These are phyloP conservation scores for Cryphonectria naterciae DNA, from an alignment of 2,329 filamentous ascomycete species.

Conservation along the genomic window DNA sequence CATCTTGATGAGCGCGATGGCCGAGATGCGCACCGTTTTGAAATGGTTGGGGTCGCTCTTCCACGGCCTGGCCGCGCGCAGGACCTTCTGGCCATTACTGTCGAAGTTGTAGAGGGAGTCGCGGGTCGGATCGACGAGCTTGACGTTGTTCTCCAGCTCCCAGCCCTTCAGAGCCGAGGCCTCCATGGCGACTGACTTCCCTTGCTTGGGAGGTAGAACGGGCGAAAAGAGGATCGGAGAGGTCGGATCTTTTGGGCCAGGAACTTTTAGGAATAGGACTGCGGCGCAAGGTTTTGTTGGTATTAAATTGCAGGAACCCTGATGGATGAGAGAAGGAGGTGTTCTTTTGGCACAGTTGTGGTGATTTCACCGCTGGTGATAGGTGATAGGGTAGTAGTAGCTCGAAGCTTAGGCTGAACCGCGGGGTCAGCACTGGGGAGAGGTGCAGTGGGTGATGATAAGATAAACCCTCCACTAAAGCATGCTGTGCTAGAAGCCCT, in stretches of 20 bases:
- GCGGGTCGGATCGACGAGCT: slow-evolving; percentile 81
- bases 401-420: neutral
- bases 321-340: neutral
- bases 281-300: neutral
- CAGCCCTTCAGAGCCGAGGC: slow-evolving; percentile 27
- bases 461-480: slow-evolving; percentile 20
- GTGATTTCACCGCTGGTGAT: neutral
- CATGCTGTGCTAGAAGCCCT: neutral
- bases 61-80: slow-evolving; percentile 74
- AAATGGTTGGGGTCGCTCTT: slow-evolving; percentile 80
- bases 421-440: slow-evolving; percentile 13
- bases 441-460: slow-evolving; percentile 29
- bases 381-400: neutral
- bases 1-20: slow-evolving; percentile 96
- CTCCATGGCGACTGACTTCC: slow-evolving; percentile 23
- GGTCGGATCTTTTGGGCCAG: neutral
- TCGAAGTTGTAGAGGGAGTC: slow-evolving; percentile 93
- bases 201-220: neutral
- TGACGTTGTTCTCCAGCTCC: slow-evolving; percentile 84
- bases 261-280: neutral
- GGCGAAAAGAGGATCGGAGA: neutral
- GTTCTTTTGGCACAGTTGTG: neutral
- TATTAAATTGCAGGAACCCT: neutral
- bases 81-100: slow-evolving; percentile 66
- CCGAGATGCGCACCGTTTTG: slow-evolving; percentile 90